These are phyloP conservation scores for Zangia roseola DNA, from an alignment of 768 basidiomycete species.

Conservation along the genomic window DNA sequence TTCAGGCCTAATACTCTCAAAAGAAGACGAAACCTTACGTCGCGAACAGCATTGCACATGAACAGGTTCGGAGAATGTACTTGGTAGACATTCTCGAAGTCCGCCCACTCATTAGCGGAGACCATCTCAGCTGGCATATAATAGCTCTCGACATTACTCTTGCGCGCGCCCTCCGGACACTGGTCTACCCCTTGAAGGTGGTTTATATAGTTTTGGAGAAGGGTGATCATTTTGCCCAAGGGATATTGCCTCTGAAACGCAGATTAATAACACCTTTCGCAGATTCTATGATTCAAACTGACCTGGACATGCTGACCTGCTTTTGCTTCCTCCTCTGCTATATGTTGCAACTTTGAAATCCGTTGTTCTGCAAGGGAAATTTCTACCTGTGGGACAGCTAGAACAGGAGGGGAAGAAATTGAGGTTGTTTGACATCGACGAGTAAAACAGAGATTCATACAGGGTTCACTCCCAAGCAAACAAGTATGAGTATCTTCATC, in stretches of 20 bases:
- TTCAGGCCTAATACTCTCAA: background rate
- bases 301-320: constrained; percentile 16
- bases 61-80: constrained; percentile 83
- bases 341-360: constrained; percentile 44
- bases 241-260: constrained; percentile 25
- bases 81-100: constrained; percentile 90
- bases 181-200: constrained; percentile 50
- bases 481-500: constrained; percentile 81
- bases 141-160: constrained; percentile 46
- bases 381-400: constrained; percentile 67
- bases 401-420: constrained; percentile 3
- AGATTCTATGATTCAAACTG: background rate
- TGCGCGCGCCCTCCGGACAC: constrained; percentile 28
- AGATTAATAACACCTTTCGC: constrained; percentile 1
- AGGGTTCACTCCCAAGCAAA: constrained; percentile 67
- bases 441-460: constrained; percentile 39
- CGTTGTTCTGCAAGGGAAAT: constrained; percentile 56
- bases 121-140: constrained; percentile 68
- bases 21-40: constrained; percentile 48
- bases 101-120: constrained; percentile 68
- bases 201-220: constrained; percentile 61
- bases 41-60: constrained; percentile 72
- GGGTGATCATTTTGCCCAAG: constrained; percentile 49
- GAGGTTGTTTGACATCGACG: background rate
- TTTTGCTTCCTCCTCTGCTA: constrained; percentile 14